Conservation (phyloP, 2,329 filamentous ascomycete genomes). For the Drechslera avenae region DNA sequence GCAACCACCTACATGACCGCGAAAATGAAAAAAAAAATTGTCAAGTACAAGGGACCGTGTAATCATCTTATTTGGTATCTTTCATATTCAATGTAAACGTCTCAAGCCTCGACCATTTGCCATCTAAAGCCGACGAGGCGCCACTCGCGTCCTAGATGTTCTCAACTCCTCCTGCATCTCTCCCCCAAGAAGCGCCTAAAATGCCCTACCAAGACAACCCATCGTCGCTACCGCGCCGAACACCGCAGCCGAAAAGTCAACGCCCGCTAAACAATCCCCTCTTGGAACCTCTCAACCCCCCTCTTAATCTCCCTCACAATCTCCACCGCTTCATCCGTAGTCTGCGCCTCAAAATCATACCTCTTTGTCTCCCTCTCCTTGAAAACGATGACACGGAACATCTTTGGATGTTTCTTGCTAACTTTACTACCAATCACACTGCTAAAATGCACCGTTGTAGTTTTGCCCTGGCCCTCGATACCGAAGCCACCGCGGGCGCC, state of each 20-base stretch:
- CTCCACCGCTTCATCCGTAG: conserved; percentile 72
- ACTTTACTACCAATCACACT: conserved; percentile 84
- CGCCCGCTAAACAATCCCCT: conserved; percentile 46
- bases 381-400: conserved; percentile 80
- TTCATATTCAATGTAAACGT: too few species aligned
- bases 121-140: too few species aligned
- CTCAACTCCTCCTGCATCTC: too few species aligned
- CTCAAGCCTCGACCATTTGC: too few species aligned
- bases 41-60: too few species aligned
- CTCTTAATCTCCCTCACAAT: conserved; percentile 80
- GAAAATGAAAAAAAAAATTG: too few species aligned
- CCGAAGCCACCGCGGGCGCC: conserved; percentile 20
- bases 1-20: too few species aligned
- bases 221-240: background rate
- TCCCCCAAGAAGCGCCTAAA: background rate
- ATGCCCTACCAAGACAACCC: background rate
- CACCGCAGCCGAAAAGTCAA: background rate
- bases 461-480: conserved; percentile 61
- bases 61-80: too few species aligned
- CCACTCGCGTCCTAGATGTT: too few species aligned
- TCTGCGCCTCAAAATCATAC: conserved; percentile 84
- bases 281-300: conserved; percentile 70
- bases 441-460: conserved; percentile 80
- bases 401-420: conserved; percentile 76
- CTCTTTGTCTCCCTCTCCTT: conserved; percentile 76